Evolutionary conservation across 2,329 filamentous ascomycete species (phyloP).

Genomic region (Penicillium expansum): DNA sequence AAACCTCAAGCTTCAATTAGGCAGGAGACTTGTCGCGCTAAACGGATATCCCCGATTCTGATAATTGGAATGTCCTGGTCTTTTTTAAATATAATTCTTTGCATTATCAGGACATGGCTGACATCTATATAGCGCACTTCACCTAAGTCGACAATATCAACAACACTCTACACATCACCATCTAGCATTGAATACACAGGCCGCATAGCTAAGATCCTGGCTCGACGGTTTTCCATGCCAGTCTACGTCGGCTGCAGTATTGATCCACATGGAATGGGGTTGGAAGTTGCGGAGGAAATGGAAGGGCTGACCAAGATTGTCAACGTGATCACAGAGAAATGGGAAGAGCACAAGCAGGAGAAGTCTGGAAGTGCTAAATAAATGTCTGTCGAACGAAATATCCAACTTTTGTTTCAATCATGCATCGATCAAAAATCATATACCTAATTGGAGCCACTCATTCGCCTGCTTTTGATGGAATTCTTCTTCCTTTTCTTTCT

Average conservation of each 20-base stretch:
- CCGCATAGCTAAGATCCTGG: slow-evolving; percentile 77
- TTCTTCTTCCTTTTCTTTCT: background rate
- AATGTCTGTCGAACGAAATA: background rate
- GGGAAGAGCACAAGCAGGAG: slow-evolving; percentile 11
- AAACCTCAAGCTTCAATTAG: background rate
- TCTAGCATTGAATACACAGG: slow-evolving; percentile 82
- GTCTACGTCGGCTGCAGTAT: slow-evolving; percentile 92
- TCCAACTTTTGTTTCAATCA: background rate
- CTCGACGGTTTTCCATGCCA: slow-evolving; percentile 67
- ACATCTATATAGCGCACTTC: slow-evolving; percentile 36
- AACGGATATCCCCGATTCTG: background rate
- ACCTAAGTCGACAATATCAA: slow-evolving; percentile 62
- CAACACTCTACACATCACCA: slow-evolving; percentile 70
- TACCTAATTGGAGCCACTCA: background rate
- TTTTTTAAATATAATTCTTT: background rate
- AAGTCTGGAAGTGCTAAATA: background rate
- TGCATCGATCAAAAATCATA: background rate
- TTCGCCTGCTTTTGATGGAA: background rate
- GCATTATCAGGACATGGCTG: background rate
- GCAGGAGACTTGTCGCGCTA: background rate
- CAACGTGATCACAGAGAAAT: slow-evolving; percentile 61
- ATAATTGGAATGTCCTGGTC: background rate
- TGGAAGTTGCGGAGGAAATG: slow-evolving; percentile 90
- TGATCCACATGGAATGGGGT: slow-evolving; percentile 71
- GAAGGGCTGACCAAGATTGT: slow-evolving; percentile 76